A percentile compares a stretch with the other conserved stretches of the same genome.
phyloP scores from a whole-genome alignment of 208 protist genomes.

The Strigomonas culicis region DNA sequence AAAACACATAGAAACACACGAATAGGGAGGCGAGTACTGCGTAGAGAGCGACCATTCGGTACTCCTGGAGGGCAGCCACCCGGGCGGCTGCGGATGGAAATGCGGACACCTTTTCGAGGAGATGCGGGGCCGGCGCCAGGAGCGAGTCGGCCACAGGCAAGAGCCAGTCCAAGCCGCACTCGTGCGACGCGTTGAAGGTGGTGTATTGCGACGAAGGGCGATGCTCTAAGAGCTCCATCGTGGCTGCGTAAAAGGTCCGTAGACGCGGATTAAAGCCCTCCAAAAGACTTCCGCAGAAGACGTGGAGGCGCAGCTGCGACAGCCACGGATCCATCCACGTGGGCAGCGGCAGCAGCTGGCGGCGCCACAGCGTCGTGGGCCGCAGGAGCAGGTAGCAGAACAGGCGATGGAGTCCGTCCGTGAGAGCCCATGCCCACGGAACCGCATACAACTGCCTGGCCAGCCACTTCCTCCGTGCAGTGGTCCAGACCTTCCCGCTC shows the following conservation, averaged over 20 bases:
- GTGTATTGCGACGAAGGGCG: too few relatives aligned
- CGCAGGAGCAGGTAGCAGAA: slow-evolving; percentile 43
- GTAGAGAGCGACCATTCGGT: not conserved
- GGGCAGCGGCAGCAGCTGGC: slow-evolving; percentile 41
- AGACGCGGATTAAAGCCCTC: not conserved
- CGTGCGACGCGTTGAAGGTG: not conserved
- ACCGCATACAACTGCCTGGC: slow-evolving; percentile 24
- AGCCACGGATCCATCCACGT: slow-evolving; percentile 19
- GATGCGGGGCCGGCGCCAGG: not conserved
- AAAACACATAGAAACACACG: not conserved
- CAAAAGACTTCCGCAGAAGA: slow-evolving; percentile 18
- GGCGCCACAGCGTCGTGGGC: slow-evolving; percentile 38
- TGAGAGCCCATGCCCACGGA: slow-evolving; percentile 28
- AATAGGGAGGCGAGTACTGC: not conserved
- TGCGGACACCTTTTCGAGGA: not conserved
- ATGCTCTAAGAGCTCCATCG: too few relatives aligned
- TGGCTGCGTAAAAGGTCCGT: not conserved
- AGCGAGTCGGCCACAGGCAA: not conserved
- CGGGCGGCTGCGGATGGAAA: not conserved
- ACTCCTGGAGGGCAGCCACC: not conserved
- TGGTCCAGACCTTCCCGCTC: not conserved
- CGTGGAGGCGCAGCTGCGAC: slow-evolving; percentile 33
- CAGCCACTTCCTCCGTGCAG: slow-evolving; percentile 16
- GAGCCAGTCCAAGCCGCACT: slow-evolving; percentile 1
- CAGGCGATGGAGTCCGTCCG: slow-evolving; percentile 39